Base-by-base conservation (phyloP, 2,329 filamentous ascomycete genomes). In the Tolypocladium guangdongense region DNA sequence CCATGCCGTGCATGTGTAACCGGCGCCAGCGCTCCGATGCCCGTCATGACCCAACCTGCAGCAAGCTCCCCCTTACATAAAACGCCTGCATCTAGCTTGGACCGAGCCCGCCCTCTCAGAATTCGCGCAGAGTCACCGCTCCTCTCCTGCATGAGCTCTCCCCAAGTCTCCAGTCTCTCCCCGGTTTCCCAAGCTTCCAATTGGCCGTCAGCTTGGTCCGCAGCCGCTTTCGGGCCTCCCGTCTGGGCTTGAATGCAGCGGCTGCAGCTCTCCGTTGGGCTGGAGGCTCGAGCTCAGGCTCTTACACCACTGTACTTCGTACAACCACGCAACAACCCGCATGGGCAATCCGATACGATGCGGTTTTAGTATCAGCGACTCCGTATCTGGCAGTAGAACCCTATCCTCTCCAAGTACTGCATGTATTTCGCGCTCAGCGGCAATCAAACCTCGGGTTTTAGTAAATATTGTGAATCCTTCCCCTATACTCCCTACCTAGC, bases 41-140 rank as follows among this genome's bases (percentile, higher is more conserved):
- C 35, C 35, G 5, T 7, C 24, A 30, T 24, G 7, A n/a, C 14
- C 43, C 6, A 32, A 12, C 18, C 27, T 47, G 43, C 43, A 33
- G 27, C 43, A 47, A 33, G 18, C 27, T 47, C 43, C 43, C 24
- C 43, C 43, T 47, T 20, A 32, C 27, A 47, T 10, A 8, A 20
- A n/a, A 2, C 16, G 16, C 18, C 27, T 32, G 43, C 18, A 20
- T 18, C 18, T n/a, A 7, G 41, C 12, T n/a, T 3, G 14, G 12
- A 0, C 35, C 35, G 14, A 36, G 35, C 14, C 35, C 35, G 35
- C 35, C 35, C 35, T 16, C 35, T 49, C 22, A 12, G 33, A 49
- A 49, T 36, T 49, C 47, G 32, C 47, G 47, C 47, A 49, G 27
- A n/a, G 47, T 37, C 47, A 37, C 47, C 46, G 46, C 46, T 49